Evolutionary conservation across 768 basidiomycete genomes (phyloP), one percentile per base, ranked within the genome.

Genomic region (Boletus insuetus): DNA sequence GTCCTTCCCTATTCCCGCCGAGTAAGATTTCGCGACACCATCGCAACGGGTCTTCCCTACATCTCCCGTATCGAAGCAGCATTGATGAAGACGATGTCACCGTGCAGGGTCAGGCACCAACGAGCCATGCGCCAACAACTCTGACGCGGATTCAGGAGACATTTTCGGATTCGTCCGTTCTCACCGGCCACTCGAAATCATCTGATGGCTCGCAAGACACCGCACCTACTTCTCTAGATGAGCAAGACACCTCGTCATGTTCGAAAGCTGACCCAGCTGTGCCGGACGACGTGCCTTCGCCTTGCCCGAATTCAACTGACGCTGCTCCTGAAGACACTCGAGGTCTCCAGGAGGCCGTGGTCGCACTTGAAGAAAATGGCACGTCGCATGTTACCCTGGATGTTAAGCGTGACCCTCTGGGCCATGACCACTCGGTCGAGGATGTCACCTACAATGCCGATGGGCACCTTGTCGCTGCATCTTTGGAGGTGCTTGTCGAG

Each of bases 361-460:
- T 63, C 41, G 52, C 65, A 31, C 62, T 83, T 58, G 85, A 82
- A 64, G 83, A 80, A 62, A 83, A 81, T 47, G 77, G 82, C 22
- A 64, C 82, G 7, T 82, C 83, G 3, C 61, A 74, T 34, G 75
- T 79, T 6, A 82, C 85, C 16, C 60, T 69, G 19, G 69, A 67
- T 47, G 59, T 69, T 24, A 67, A 71, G 47, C 71, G 75, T 24
- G 77, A 77, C 39, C 68, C 75, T 22, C 67, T 79, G 50, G 56
- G 82, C n/a, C 83, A 90, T 67, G 94, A 97, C 62, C 91, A 94
- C 69, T 78, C 85, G 13, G 73, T 83, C 6, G 83, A 88, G 35
- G 95, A 99, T 65, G 89, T 96, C 46, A 84, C 88, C 5, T 94
- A 93, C 77, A 97, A 95, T 68, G 79, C 80, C 43, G 94, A 98